Evolutionary conservation across 2,329 filamentous ascomycete genomes (phyloP), one percentile per base, ranked within the genome.

Genomic region (Verticillium dahliae): DNA sequence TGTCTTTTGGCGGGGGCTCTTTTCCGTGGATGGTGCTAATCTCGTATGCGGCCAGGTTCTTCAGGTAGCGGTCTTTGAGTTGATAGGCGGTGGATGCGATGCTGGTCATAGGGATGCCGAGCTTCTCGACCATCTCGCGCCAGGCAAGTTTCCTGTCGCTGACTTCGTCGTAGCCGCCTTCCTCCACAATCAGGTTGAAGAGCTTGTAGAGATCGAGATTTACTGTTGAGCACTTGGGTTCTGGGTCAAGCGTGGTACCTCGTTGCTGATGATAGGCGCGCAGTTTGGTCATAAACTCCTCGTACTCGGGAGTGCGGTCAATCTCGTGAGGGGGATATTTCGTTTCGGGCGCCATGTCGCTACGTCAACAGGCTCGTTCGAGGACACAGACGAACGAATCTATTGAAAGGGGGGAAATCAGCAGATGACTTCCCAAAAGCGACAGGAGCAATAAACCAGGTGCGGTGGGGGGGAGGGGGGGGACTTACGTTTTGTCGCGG

Each of bases 11-110:
- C 15, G 92, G 92, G 0, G 92, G 92, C 65, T 92, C 90, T 74
- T 90, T 87, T 60, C 87, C 84, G 76, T 93, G 90, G 52, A 92
- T 77, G 11, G 86, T 89, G 56, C 85, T 85, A 69, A 96, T 95
- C 75, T 96, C 92, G 75, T 90, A 97, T 1, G 92, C 92, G 13
- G 90, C 89, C 55, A 97, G 83, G 69, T 94, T 92, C 74, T 92
- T 93, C 80, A 96, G 96, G 78, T 95, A 97, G 65, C 90, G 87
- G 61, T 90, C 89, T 77, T 97, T 97, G 61, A 96, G 80, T 62
- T 90, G 85, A 76, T 96, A 96, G 14, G 91, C 92, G 62, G 92
- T 86, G n/a, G 91, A 91, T 6, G 91, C 83, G 65, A 91, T 86
- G 71, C 94, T 92, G 69, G 84, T 82, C 61, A 87, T 87, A 70